A percentile compares a stretch with the other conserved stretches of the same genome.
These are phyloP conservation scores for Entomortierella parvispora DNA, from an alignment of 192 early-diverging fungal species.

Conservation along the genomic window DNA sequence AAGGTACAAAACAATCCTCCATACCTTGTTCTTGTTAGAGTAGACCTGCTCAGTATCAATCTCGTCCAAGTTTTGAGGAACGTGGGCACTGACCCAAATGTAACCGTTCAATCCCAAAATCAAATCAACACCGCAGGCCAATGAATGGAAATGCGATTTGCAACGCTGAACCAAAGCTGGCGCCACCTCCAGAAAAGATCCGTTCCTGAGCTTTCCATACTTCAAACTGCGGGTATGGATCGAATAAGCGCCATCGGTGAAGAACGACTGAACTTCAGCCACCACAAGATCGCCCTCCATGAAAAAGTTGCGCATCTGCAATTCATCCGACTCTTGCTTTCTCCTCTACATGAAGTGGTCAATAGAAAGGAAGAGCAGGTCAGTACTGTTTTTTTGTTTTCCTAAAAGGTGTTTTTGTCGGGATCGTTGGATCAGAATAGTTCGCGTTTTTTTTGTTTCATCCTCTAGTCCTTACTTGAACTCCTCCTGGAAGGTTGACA, in stretches of 20 bases:
- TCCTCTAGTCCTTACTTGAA: constrained; percentile 68
- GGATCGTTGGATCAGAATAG: too few species aligned
- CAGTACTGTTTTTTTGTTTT: not conserved
- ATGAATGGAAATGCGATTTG: constrained; percentile 94
- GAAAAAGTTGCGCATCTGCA: constrained; percentile 96
- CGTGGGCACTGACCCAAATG: constrained; percentile 91
- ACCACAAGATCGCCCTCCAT: constrained; percentile 94
- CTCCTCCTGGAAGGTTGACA: constrained; percentile 94
- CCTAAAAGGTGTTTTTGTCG: too few species aligned
- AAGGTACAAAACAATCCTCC: not conserved
- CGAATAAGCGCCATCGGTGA: constrained; percentile 85
- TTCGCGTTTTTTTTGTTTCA: too few species aligned
- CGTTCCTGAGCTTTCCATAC: constrained; percentile 86
- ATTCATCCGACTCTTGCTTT: constrained; percentile 95
- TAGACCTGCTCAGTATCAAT: constrained; percentile 87
- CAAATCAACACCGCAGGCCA: constrained; percentile 92
- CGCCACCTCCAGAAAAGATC: constrained; percentile 86
- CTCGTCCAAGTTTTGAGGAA: constrained; percentile 66
- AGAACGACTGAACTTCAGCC: constrained; percentile 89
- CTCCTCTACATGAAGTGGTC: constrained; percentile 65
- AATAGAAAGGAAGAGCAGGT: not conserved
- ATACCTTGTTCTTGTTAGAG: constrained; percentile 88
- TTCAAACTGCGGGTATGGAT: constrained; percentile 91
- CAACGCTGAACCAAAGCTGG: constrained; percentile 89
- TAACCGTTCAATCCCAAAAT: constrained; percentile 97